phyloP scores from a whole-genome alignment of 2,329 filamentous ascomycete genomes.

The Tolypocladium tundrense region DNA sequence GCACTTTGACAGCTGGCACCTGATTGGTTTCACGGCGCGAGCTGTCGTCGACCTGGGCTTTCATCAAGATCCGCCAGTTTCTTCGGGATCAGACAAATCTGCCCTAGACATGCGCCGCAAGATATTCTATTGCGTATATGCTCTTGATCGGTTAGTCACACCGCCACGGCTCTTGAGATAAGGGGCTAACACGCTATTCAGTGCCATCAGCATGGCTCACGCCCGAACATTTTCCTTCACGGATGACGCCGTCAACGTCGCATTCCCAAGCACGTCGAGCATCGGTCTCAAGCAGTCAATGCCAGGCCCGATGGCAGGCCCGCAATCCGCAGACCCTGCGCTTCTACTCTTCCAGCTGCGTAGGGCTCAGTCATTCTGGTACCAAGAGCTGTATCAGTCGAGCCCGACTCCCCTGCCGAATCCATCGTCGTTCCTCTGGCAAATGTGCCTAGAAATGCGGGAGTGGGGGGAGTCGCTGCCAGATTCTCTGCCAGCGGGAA shows the following conservation, averaged over 20 bases:
- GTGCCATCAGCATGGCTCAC: conserved; percentile 80
- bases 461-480: conserved; percentile 77
- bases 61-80: conserved; percentile 78
- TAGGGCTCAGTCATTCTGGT: conserved; percentile 79
- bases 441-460: conserved; percentile 64
- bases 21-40: conserved; percentile 82
- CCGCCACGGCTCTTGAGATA: not conserved
- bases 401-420: conserved; percentile 59
- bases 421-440: conserved; percentile 62
- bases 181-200: conserved; percentile 22
- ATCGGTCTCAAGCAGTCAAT: conserved; percentile 30
- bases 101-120: conserved; percentile 68
- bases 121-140: conserved; percentile 86
- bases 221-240: conserved; percentile 87
- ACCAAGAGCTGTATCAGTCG: conserved; percentile 77
- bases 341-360: conserved; percentile 73
- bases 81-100: conserved; percentile 55
- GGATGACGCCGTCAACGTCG: conserved; percentile 76
- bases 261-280: conserved; percentile 51
- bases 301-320: conserved; percentile 31
- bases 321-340: conserved; percentile 54
- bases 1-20: conserved; percentile 89
- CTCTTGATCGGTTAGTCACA: conserved; percentile 63
- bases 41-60: conserved; percentile 83
- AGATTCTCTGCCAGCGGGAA: conserved; percentile 48